A percentile compares a stretch with the other conserved stretches of the same genome.
These are phyloP conservation scores for Wallacemonas rigidus DNA, from an alignment of 208 protist species.

Conservation along the genomic window DNA sequence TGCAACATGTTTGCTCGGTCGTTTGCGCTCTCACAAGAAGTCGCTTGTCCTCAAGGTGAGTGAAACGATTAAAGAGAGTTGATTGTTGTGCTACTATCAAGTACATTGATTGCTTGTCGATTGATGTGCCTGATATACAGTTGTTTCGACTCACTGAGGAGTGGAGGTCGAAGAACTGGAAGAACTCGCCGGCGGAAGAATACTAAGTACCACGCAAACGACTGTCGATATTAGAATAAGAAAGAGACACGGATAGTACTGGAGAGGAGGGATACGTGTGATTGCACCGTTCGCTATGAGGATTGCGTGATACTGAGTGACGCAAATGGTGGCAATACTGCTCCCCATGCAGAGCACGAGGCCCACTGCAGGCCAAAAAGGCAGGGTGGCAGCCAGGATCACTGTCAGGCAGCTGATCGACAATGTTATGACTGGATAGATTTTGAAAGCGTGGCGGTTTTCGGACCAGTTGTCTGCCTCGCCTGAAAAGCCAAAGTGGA, in stretches of 20 bases:
- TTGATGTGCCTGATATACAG: not conserved
- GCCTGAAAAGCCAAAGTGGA: constrained; percentile 22
- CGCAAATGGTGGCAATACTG: constrained; percentile 7
- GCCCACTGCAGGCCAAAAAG: constrained; percentile 12
- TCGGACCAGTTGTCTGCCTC: constrained; percentile 17
- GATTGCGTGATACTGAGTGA: constrained; percentile 15
- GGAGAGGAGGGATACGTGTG: not conserved
- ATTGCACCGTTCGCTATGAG: not conserved
- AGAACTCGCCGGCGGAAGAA: not conserved
- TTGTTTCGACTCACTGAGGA: not conserved
- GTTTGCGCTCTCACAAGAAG: too few species aligned
- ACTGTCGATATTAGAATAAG: constrained; percentile 11
- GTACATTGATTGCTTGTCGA: not conserved
- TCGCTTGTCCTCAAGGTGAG: too few species aligned
- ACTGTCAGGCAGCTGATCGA: constrained; percentile 1
- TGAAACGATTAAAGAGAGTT: not conserved
- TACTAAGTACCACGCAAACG: constrained; percentile 7
- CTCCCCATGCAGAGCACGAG: constrained; percentile 12
- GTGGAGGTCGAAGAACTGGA: not conserved
- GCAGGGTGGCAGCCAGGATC: not conserved
- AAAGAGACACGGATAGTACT: constrained; percentile 8
- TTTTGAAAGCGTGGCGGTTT: not conserved
- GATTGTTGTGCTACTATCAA: not conserved
- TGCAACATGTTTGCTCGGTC: too few species aligned
- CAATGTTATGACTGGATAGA: constrained; percentile 7